These are phyloP conservation scores for Jimgerdemannia lactiflua DNA, from an alignment of 192 early-diverging fungal species.

Conservation along the genomic window DNA sequence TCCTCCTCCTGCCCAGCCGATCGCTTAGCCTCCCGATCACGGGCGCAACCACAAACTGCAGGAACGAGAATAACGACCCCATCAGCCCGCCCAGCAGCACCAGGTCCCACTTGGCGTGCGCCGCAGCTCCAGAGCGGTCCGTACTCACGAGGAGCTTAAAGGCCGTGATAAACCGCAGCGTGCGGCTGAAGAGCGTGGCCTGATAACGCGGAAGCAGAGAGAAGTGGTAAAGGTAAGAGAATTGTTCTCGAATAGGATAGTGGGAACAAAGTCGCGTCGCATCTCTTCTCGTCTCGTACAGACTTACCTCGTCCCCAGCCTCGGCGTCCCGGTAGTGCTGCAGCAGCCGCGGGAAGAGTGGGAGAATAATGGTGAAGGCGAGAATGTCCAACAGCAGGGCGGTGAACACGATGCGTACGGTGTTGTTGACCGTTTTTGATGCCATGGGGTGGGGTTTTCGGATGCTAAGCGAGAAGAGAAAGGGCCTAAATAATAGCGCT, in stretches of 20 bases:
- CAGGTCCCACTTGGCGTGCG: constrained; percentile 53
- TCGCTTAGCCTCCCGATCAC: constrained; percentile 82
- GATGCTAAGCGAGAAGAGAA: no score
- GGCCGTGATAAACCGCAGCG: constrained; percentile 19
- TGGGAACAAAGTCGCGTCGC: neutral
- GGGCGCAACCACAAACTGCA: constrained; percentile 88
- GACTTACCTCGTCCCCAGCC: constrained; percentile 51
- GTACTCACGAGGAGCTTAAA: constrained; percentile 26
- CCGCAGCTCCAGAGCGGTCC: neutral
- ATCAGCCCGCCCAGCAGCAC: constrained; percentile 90
- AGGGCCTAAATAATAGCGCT: no score
- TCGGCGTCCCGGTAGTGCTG: constrained; percentile 79
- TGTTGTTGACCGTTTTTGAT: neutral
- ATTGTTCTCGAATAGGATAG: neutral
- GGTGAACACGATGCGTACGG: constrained; percentile 67
- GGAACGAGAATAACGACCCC: constrained; percentile 90
- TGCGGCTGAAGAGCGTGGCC: constrained; percentile 20
- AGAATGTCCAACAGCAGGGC: constrained; percentile 94
- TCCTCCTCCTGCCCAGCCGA: constrained; percentile 72
- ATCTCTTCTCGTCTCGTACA: neutral
- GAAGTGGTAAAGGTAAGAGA: neutral
- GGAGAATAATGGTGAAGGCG: constrained; percentile 97
- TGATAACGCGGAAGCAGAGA: neutral
- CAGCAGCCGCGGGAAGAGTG: constrained; percentile 88
- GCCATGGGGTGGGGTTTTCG: no score